Evolutionary conservation across 805 yeast genomes (phyloP).

Genomic region (Kazachstania martiniae): DNA sequence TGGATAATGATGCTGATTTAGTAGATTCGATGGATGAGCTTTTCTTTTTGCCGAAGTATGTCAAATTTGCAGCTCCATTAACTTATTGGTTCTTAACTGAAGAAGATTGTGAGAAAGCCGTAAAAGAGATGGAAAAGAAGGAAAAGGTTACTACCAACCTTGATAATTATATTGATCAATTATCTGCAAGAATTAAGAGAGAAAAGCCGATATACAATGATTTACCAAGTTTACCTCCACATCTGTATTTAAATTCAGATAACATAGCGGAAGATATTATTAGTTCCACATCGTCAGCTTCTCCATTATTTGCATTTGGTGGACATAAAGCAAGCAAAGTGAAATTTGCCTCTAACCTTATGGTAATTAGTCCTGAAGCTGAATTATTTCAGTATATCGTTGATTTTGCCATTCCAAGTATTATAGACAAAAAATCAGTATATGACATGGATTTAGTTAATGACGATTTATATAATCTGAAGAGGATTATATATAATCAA

Average conservation of each 20-base stretch:
- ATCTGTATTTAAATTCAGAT: constrained; percentile 14
- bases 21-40: constrained; percentile 37
- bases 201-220: constrained; percentile 28
- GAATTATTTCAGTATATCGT: constrained; percentile 18
- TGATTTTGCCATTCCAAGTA: constrained; percentile 13
- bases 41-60: constrained; percentile 38
- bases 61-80: constrained; percentile 35
- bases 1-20: constrained; percentile 48
- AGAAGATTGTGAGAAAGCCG: constrained; percentile 15
- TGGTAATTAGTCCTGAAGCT: constrained; percentile 47
- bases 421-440: constrained; percentile 9
- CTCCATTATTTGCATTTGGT: constrained; percentile 16
- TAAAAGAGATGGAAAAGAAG: constrained; percentile 10
- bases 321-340: constrained; percentile 19
- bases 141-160: constrained; percentile 16
- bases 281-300: constrained; percentile 15
- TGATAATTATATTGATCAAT: constrained; percentile 16
- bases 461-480: constrained; percentile 20
- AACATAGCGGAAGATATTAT: constrained; percentile 24
- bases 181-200: constrained; percentile 12
- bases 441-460: constrained; percentile 26
- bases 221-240: constrained; percentile 29
- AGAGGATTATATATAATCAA: constrained; percentile 19
- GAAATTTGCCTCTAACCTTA: constrained; percentile 35
- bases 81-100: constrained; percentile 32